Evolutionary conservation across 192 early-diverging fungal species (phyloP), one percentile per base, ranked within the genome.

Genomic region (Chytriomyces sp.): DNA sequence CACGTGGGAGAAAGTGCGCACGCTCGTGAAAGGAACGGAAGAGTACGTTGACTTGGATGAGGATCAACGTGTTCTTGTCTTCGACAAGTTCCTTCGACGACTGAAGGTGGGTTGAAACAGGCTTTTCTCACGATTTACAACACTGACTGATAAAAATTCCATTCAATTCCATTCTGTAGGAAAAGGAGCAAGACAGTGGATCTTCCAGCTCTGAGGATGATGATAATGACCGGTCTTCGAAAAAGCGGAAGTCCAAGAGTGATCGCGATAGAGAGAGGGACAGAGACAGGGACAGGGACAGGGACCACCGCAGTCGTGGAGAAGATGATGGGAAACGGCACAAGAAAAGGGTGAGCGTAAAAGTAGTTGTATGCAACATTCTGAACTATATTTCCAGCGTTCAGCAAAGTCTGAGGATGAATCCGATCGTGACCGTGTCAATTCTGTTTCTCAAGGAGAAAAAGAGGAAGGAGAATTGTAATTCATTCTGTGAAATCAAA

Each of bases 1-100:
- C 1, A 83, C 64, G 0, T 98, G 94, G 94, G 91, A 93, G 26
- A 70, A 77, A 36, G 90, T 89, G 26, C 28, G 64, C 31, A 68
- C 81, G 32, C 30, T 67, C 12, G 55, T 91, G 1, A 81, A 79
- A 39, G 74, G 80, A 30, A 78, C 80, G 5, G 76, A 82, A 2
- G 93, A 93, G 68, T 94, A 84, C 70, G 75, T 75, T 26, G 89
- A 82, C 4, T 63, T 98, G 55, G 89, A 88, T 5, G 93, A 93
- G 55, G 62, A 82, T 5, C 81, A 79, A 59, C 79, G 90, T 17
- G 80, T 86, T 37, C 86, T 89, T 76, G 86, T 89, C 7, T 98
- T 95, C 78, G 88, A 92, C 37, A 86, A 86, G 71, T 88, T 85
- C 22, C 76, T 93, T 25, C 82, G 82, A 53, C 75, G 91, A 8